A percentile compares a stretch with the other conserved stretches of the same genome.
Conservation (phyloP, 2,329 filamentous ascomycete genomes). For the Calycina herbarum region DNA sequence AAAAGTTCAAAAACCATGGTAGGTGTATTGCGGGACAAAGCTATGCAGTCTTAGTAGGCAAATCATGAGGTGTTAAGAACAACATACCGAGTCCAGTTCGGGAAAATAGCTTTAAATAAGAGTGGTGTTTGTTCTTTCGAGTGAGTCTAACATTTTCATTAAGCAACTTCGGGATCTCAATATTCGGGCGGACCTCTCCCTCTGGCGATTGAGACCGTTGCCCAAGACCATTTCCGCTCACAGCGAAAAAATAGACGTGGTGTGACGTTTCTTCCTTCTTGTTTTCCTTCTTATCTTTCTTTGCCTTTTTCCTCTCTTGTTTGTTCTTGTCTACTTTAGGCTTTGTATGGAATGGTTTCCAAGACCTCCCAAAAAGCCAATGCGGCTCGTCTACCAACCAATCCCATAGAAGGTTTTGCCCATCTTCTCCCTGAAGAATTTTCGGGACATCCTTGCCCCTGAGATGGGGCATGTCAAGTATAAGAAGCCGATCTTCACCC, state of each 20-base stretch:
- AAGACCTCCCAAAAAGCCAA: conserved; percentile 31
- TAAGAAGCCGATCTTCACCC: conserved; percentile 58
- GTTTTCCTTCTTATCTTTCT: conserved; percentile 40
- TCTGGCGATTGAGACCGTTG: background rate
- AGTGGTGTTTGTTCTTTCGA: conserved; percentile 46
- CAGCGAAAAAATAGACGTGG: conserved; percentile 56
- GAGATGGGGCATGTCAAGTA: conserved; percentile 52
- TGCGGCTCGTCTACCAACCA: conserved; percentile 42
- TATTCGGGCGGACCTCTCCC: conserved; percentile 18
- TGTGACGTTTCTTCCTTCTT: conserved; percentile 34
- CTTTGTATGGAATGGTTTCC: conserved; percentile 35
- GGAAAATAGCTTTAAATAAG: conserved; percentile 57
- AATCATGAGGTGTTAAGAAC: background rate
- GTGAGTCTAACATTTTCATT: conserved; percentile 52
- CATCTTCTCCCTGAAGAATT: conserved; percentile 34
- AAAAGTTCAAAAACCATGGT: conserved; percentile 44
- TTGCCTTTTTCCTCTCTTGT: conserved; percentile 42
- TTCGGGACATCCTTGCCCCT: conserved; percentile 35
- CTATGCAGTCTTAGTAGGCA: conserved; percentile 37
- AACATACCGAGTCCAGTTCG: conserved; percentile 54
- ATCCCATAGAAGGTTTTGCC: conserved; percentile 39
- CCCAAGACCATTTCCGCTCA: conserved; percentile 41
- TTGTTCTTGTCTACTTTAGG: conserved; percentile 30
- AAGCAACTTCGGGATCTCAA: conserved; percentile 46
- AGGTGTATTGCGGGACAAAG: conserved; percentile 44